Evolutionary conservation across 2,329 filamentous ascomycete genomes (phyloP).

Genomic region (Pseudogymnoascus sp.): DNA sequence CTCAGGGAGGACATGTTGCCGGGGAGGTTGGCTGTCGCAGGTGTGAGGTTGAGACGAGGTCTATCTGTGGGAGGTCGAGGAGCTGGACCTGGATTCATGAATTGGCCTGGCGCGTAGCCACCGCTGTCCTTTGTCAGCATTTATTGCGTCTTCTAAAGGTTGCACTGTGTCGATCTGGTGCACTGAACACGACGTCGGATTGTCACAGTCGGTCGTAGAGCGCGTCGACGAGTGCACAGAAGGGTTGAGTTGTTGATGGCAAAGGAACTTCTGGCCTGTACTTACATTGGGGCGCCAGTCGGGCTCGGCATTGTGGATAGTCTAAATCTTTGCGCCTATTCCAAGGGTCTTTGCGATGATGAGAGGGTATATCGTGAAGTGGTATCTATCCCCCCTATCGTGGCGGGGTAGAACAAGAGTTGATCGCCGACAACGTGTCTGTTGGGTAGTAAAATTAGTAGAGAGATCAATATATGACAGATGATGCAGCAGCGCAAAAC

Average conservation of each 20-base stretch:
- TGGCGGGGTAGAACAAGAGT: slow-evolving; percentile 3
- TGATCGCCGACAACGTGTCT: slow-evolving; percentile 7
- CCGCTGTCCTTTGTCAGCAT: slow-evolving; percentile 5
- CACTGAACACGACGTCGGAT: neutral
- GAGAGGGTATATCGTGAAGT: neutral
- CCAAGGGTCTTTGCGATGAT: slow-evolving; percentile 1
- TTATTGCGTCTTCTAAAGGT: neutral
- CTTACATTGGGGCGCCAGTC: slow-evolving; percentile 1
- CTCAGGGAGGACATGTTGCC: slow-evolving; percentile 74
- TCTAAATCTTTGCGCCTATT: neutral
- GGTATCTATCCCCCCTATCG: slow-evolving; percentile 7
- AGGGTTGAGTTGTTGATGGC: neutral
- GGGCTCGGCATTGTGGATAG: slow-evolving; percentile 2
- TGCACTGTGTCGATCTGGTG: neutral
- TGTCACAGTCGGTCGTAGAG: neutral
- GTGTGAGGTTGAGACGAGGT: slow-evolving; percentile 72
- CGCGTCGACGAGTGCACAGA: neutral
- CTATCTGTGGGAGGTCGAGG: slow-evolving; percentile 80
- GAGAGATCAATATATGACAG: neutral
- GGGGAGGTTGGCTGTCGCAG: slow-evolving; percentile 59
- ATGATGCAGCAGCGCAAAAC: neutral
- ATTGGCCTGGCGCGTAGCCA: slow-evolving; percentile 52
- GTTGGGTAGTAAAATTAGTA: neutral
- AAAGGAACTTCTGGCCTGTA: neutral
- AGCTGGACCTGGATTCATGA: slow-evolving; percentile 96